phyloP scores from a whole-genome alignment of 2,329 filamentous ascomycete species.

The Septoria linicola region DNA sequence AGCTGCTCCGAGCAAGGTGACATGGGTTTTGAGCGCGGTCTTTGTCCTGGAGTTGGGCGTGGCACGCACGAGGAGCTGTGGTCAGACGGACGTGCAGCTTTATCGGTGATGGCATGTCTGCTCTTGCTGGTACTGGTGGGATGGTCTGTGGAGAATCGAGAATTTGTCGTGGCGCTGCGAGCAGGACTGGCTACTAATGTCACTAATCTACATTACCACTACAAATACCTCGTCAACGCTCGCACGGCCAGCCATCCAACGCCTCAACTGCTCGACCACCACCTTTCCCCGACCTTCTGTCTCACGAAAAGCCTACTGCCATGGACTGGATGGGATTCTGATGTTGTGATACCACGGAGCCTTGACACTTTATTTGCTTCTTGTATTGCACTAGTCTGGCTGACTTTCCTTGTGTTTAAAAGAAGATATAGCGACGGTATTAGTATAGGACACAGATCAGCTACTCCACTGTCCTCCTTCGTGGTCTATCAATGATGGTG shows the following conservation, averaged over 20 bases:
- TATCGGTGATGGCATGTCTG: slow-evolving; percentile 2
- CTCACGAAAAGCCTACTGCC: slow-evolving; percentile 6
- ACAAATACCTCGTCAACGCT: slow-evolving; percentile 26
- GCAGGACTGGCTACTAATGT: slow-evolving; percentile 29
- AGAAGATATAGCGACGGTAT: slow-evolving; percentile 20
- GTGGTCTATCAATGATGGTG: background rate
- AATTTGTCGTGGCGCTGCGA: slow-evolving; percentile 19
- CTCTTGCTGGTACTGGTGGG: slow-evolving; percentile 7
- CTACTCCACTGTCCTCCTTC: background rate
- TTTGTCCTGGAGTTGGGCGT: slow-evolving; percentile 18
- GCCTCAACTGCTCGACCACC: background rate
- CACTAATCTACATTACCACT: slow-evolving; percentile 34
- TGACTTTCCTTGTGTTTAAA: slow-evolving; percentile 22
- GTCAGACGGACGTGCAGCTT: slow-evolving; percentile 4
- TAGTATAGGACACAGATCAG: slow-evolving; percentile 19
- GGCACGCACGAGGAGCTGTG: slow-evolving; percentile 11
- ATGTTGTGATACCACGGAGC: slow-evolving; percentile 37
- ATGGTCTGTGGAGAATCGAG: slow-evolving; percentile 13
- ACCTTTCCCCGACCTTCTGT: background rate
- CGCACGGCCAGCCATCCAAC: slow-evolving; percentile 10
- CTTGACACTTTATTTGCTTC: slow-evolving; percentile 22
- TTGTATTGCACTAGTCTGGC: slow-evolving; percentile 22
- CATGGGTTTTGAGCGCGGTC: slow-evolving; percentile 26
- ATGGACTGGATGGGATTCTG: slow-evolving; percentile 8
- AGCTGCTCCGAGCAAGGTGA: slow-evolving; percentile 10